Conservation (phyloP, 805 yeast species). For the Wickerhamiella hasegawae region DNA sequence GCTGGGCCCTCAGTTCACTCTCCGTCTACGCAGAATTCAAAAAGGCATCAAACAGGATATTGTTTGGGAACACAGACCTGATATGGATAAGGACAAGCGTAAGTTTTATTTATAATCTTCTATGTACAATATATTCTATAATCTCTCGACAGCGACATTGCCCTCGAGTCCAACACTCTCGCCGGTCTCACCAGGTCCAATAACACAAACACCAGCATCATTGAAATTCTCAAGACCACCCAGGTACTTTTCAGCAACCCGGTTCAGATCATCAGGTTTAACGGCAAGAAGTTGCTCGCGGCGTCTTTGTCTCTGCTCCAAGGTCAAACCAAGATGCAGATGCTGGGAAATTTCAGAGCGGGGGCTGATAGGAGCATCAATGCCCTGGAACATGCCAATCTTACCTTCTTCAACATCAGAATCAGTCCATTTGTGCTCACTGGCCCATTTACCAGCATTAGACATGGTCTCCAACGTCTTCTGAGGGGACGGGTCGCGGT, state of each 20-base stretch:
- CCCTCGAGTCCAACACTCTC: no score
- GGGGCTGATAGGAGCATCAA: slow-evolving; percentile 81
- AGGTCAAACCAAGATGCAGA: slow-evolving; percentile 56
- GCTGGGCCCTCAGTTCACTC: slow-evolving; percentile 90
- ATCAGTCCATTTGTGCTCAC: slow-evolving; percentile 36
- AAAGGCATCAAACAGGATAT: slow-evolving; percentile 82
- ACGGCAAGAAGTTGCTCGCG: slow-evolving; percentile 62
- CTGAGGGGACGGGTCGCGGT: slow-evolving; percentile 81
- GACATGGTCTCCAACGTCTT: slow-evolving; percentile 48
- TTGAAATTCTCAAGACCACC: slow-evolving; percentile 11
- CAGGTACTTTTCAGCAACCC: slow-evolving; percentile 55
- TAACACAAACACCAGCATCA: slow-evolving; percentile 9
- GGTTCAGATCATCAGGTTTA: slow-evolving; percentile 39
- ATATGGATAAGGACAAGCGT: slow-evolving; percentile 91
- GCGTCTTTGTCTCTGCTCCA: slow-evolving; percentile 64
- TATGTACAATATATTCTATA: not conserved
- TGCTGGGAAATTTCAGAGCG: slow-evolving; percentile 56
- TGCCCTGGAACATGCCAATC: slow-evolving; percentile 72
- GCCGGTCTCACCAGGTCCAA: slow-evolving; percentile 13
- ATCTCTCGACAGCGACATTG: no score
- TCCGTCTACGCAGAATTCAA: slow-evolving; percentile 75
- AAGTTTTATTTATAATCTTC: slow-evolving; percentile 56
- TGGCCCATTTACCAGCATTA: slow-evolving; percentile 34
- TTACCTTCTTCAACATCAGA: slow-evolving; percentile 78
- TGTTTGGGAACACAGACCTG: slow-evolving; percentile 93